These are phyloP conservation scores for Chaetomiaceae sp. DNA, from an alignment of 2,329 filamentous ascomycete species.

Conservation along the genomic window DNA sequence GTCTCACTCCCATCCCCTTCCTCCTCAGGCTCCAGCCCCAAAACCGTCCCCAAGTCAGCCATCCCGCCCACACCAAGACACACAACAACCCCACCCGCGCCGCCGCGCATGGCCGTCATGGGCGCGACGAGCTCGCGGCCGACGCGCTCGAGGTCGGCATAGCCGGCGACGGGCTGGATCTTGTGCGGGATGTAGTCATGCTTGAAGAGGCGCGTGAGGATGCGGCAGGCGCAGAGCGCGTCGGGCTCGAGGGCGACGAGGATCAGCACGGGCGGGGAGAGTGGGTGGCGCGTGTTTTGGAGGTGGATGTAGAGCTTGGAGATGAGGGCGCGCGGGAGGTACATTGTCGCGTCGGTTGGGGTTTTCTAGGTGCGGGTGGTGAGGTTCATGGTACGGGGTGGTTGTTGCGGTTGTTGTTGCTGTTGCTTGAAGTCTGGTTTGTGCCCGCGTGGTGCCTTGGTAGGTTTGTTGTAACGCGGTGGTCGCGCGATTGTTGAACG, in stretches of 20 bases:
- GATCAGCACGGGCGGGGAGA: constrained; percentile 84
- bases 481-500: too few relatives aligned
- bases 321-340: constrained; percentile 85
- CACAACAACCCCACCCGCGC: constrained; percentile 81
- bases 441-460: too few relatives aligned
- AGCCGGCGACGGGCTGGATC: constrained; percentile 90
- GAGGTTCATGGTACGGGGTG: too few relatives aligned
- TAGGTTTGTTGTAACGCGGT: too few relatives aligned
- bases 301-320: constrained; percentile 90
- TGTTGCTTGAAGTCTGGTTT: constrained; percentile 27
- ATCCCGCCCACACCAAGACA: constrained; percentile 91
- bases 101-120: constrained; percentile 81
- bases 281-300: constrained; percentile 78
- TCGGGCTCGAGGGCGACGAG: constrained; percentile 93
- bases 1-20: constrained; percentile 39
- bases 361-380: too few relatives aligned
- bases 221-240: constrained; percentile 90
- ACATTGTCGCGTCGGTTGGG: constrained; percentile 52
- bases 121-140: constrained; percentile 75
- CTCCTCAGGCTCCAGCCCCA: constrained; percentile 71
- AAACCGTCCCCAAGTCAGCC: constrained; percentile 75
- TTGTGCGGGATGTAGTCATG: constrained; percentile 98
- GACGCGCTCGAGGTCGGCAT: constrained; percentile 78
- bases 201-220: constrained; percentile 88
- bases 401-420: too few relatives aligned